These are phyloP conservation scores for Daldinia concentrica DNA, from an alignment of 495 filamentous ascomycete species.

Conservation along the genomic window DNA sequence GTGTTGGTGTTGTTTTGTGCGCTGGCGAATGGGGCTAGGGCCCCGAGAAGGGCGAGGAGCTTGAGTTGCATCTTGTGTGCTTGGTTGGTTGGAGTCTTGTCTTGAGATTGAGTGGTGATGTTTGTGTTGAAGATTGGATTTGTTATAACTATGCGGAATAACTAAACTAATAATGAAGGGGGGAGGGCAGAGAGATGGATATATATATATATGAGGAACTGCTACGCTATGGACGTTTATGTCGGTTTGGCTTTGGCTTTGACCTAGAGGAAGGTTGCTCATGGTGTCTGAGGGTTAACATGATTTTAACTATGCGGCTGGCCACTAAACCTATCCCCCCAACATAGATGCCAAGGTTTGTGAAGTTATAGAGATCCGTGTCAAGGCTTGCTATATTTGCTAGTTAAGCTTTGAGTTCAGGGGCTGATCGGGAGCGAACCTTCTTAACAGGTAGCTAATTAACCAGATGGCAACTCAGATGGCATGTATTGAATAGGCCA, in stretches of 20 bases:
- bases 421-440: background rate
- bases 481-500: too few relatives aligned
- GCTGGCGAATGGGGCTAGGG: background rate
- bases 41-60: background rate
- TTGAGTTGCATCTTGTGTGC: background rate
- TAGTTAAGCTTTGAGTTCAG: background rate
- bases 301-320: background rate
- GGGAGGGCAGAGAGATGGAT: background rate
- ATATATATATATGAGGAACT: background rate
- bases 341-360: background rate
- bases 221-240: background rate
- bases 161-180: background rate
- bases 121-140: background rate
- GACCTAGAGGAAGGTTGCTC: background rate
- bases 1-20: background rate
- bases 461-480: too few relatives aligned
- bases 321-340: background rate
- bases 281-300: background rate
- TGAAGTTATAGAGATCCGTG: background rate
- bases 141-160: background rate
- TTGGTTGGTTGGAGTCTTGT: background rate
- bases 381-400: background rate
- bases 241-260: background rate
- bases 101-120: background rate
- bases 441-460: background rate